Evolutionary conservation across 164 flowering plant genomes (phyloP).

Genomic region (Kingdonia uniflora): DNA sequence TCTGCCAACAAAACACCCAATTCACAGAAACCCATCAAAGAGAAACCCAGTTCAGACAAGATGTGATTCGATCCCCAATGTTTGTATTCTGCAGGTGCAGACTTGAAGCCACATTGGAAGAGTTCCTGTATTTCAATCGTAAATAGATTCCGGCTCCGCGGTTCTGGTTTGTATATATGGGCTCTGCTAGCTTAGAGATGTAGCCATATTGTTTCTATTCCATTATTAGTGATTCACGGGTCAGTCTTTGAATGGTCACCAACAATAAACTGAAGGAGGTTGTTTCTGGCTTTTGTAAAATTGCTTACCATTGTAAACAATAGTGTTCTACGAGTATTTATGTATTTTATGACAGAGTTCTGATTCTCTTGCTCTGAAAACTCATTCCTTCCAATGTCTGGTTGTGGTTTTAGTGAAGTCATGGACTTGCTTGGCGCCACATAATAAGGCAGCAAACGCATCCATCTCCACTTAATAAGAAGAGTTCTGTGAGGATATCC

Average conservation of each 20-base stretch:
- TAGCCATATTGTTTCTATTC: conserved; percentile 4
- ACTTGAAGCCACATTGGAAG: conserved; percentile 2
- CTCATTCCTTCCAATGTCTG: too few species aligned
- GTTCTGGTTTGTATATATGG: conserved; percentile 16
- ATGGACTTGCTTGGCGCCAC: too few species aligned
- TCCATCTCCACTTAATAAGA: too few species aligned
- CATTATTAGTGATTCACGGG: background rate
- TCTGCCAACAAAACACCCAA: conserved; percentile 20
- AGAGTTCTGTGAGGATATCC: too few species aligned
- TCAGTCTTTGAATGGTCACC: conserved; percentile 2
- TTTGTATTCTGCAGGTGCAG: conserved; percentile 18
- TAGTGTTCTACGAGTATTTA: conserved; percentile 4
- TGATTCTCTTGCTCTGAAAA: too few species aligned
- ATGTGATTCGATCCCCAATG: conserved; percentile 17
- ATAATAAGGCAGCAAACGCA: too few species aligned
- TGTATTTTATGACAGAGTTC: conserved; percentile 3
- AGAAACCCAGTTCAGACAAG: conserved; percentile 20
- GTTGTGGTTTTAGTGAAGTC: too few species aligned
- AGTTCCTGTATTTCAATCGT: conserved; percentile 4
- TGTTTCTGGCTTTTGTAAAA: conserved; percentile 5
- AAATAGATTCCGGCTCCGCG: background rate
- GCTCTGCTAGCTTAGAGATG: conserved; percentile 1
- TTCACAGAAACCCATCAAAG: conserved; percentile 28
- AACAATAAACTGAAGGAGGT: conserved; percentile 3
- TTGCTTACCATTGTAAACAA: background rate